A percentile compares a stretch with the other conserved stretches of the same genome.
These are phyloP conservation scores for Allium fistulosum DNA, from an alignment of 106 monocot species.

Conservation along the genomic window DNA sequence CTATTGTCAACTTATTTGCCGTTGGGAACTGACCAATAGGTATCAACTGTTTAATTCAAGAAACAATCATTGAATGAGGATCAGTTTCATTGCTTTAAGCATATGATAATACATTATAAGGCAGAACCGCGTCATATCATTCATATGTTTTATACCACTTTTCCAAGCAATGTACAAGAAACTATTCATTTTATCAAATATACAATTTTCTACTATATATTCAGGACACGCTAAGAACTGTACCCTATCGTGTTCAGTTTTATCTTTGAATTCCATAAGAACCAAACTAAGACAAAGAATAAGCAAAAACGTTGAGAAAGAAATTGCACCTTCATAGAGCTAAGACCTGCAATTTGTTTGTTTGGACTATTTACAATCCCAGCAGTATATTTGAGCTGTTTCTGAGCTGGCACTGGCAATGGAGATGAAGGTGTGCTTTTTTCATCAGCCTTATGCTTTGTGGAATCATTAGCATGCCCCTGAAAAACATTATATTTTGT, in stretches of 20 bases:
- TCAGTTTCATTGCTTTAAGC: too few species aligned
- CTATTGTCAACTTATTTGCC: constrained; percentile 57
- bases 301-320: background rate
- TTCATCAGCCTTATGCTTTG: constrained; percentile 74
- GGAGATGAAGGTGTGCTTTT: constrained; percentile 57
- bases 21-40: constrained; percentile 52
- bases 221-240: too few species aligned
- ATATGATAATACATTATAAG: too few species aligned
- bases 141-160: too few species aligned
- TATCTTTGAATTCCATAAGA: too few species aligned
- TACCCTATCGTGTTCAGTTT: too few species aligned
- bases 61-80: too few species aligned
- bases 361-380: constrained; percentile 79
- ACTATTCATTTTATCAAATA: too few species aligned
- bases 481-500: constrained; percentile 10
- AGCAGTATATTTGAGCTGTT: constrained; percentile 87
- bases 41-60: constrained; percentile 27
- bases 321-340: constrained; percentile 47
- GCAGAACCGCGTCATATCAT: too few species aligned
- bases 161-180: too few species aligned
- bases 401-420: constrained; percentile 76
- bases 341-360: constrained; percentile 33
- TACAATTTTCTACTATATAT: too few species aligned
- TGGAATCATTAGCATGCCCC: constrained; percentile 43
- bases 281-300: too few species aligned